A percentile compares a stretch with the other conserved stretches of the same genome.
Evolutionary conservation across 2,329 filamentous ascomycete genomes (phyloP).

Genomic region (Colletotrichum melonis): DNA sequence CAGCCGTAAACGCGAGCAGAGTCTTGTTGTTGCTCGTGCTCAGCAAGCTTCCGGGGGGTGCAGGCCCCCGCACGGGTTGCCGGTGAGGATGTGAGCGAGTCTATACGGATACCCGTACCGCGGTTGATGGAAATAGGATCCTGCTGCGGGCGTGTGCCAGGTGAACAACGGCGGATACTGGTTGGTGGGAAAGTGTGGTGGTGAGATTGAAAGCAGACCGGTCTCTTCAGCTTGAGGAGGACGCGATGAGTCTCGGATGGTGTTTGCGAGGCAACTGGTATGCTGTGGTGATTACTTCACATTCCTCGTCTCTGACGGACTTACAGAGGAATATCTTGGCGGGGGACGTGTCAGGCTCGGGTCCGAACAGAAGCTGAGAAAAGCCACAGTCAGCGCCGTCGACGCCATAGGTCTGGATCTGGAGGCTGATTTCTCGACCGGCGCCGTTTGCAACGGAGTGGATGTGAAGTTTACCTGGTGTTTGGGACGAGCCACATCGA

Average conservation of each 20-base stretch:
- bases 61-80: constrained; percentile 1
- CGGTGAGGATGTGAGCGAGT: neutral
- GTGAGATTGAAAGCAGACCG: neutral
- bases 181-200: neutral
- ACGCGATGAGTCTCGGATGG: neutral
- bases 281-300: constrained; percentile 4
- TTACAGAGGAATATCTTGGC: neutral
- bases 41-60: constrained; percentile 15
- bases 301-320: neutral
- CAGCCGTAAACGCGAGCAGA: neutral
- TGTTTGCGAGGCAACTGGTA: constrained; percentile 10
- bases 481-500: constrained; percentile 19
- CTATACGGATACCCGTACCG: neutral
- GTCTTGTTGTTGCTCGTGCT: neutral
- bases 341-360: neutral
- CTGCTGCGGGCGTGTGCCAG: no score
- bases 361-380: neutral
- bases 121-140: neutral
- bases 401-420: neutral
- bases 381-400: constrained; percentile 6
- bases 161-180: neutral
- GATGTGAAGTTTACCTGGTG: neutral
- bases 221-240: neutral
- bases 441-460: constrained; percentile 22
- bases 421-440: neutral